phyloP scores from a whole-genome alignment of 345 rosid genomes.

The Populus pruinosa region DNA sequence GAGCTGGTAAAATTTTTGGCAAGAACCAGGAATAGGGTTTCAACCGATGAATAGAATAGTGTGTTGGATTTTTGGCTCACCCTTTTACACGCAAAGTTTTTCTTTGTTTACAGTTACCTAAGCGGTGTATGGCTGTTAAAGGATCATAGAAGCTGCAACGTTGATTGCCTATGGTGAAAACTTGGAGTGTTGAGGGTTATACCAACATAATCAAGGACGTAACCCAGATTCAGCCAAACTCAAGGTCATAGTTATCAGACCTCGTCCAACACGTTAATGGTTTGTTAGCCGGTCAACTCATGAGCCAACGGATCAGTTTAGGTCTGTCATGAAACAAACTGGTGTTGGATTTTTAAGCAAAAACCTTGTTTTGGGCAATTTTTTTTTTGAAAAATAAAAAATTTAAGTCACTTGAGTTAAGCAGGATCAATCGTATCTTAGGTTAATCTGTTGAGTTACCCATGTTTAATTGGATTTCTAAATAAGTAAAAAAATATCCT shows the following conservation, averaged over 20 bases:
- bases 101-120: neutral
- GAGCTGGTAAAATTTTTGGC: neutral
- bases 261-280: fast-evolving
- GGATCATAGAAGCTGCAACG: neutral
- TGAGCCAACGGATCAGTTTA: too few species aligned
- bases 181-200: neutral
- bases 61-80: neutral
- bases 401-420: too few species aligned
- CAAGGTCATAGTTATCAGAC: too few species aligned
- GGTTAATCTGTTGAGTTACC: fast-evolving
- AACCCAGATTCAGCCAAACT: neutral
- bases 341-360: too few species aligned
- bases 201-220: neutral
- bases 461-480: too few species aligned
- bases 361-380: too few species aligned
- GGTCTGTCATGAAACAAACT: too few species aligned
- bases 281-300: too few species aligned
- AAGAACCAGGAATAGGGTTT: neutral
- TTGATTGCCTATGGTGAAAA: neutral
- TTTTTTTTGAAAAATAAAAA: too few species aligned
- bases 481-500: too few species aligned
- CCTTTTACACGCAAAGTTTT: neutral
- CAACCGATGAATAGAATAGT: slow-evolving; percentile 1
- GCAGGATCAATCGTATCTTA: too few species aligned
- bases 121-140: neutral